Evolutionary conservation across 306 rosid species (phyloP).

Genomic region (Lathyrus sativus): DNA sequence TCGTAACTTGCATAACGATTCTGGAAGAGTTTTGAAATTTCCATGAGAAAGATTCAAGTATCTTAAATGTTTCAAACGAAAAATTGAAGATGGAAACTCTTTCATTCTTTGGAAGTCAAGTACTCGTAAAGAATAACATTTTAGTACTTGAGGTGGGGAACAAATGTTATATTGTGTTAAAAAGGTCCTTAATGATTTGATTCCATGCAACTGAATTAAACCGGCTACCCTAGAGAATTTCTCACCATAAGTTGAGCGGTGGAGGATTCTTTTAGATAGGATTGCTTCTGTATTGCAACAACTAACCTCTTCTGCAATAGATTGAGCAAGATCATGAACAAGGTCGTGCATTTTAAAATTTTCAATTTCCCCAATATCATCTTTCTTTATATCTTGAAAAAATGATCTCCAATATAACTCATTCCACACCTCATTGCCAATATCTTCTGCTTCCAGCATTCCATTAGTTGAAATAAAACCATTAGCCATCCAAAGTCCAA

Average conservation of each 20-base stretch:
- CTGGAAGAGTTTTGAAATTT: too few relatives aligned
- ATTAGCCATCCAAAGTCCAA: too few relatives aligned
- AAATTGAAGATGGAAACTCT: too few relatives aligned
- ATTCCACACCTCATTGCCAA: slow-evolving; percentile 25
- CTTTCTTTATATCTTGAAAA: slow-evolving; percentile 25
- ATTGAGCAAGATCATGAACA: slow-evolving; percentile 36
- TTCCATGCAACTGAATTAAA: too few relatives aligned
- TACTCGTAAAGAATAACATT: too few relatives aligned
- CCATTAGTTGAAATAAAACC: background rate
- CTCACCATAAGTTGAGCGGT: background rate
- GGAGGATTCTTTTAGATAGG: background rate
- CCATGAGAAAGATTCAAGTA: too few relatives aligned
- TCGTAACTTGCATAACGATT: too few relatives aligned
- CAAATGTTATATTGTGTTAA: too few relatives aligned
- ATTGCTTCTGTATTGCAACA: background rate
- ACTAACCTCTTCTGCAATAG: background rate
- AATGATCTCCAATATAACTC: slow-evolving; percentile 34
- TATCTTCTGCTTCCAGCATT: slow-evolving; percentile 9
- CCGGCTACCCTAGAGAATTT: accelerated
- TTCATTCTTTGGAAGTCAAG: too few relatives aligned
- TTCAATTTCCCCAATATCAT: background rate
- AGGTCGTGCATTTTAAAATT: slow-evolving; percentile 33
- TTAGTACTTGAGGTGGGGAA: too few relatives aligned
- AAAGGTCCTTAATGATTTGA: background rate
- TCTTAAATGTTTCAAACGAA: too few relatives aligned